phyloP scores from a whole-genome alignment of 2,329 filamentous ascomycete species.

The Epichloe festucae region DNA sequence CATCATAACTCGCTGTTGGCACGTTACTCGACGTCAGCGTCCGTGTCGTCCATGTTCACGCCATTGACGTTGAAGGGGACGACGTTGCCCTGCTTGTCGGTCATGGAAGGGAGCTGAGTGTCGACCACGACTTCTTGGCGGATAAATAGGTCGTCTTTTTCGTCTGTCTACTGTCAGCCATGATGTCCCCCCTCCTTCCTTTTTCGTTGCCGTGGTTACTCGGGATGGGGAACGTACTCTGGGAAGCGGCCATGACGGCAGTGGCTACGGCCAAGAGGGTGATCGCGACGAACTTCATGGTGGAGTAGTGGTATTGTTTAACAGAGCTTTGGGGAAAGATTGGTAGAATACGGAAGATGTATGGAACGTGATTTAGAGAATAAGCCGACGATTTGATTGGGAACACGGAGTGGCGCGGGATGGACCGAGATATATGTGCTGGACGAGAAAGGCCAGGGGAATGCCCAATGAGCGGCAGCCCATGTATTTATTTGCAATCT shows the following conservation, averaged over 20 bases:
- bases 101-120: constrained; percentile 31
- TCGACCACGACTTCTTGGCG: constrained; percentile 8
- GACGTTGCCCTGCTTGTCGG: constrained; percentile 29
- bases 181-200: too few species aligned
- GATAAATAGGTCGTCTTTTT: background rate
- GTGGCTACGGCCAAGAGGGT: constrained; percentile 34
- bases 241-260: constrained; percentile 29
- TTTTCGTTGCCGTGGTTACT: too few species aligned
- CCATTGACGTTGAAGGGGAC: constrained; percentile 29
- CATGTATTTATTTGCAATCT: background rate
- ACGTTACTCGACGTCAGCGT: too few species aligned
- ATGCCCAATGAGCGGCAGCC: too few species aligned
- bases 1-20: too few species aligned
- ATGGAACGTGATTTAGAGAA: too few species aligned
- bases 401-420: too few species aligned
- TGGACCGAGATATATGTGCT: background rate
- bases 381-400: too few species aligned
- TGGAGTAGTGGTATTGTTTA: constrained; percentile 13
- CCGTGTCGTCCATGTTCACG: constrained; percentile 27
- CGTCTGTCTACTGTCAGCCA: background rate
- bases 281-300: constrained; percentile 40
- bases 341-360: too few species aligned
- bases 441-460: too few species aligned
- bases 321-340: background rate
- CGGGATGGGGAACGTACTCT: constrained; percentile 11